Evolutionary conservation across 2,329 filamentous ascomycete species (phyloP), one percentile per base, ranked within the genome.

Genomic region (Fusarium beomiforme): DNA sequence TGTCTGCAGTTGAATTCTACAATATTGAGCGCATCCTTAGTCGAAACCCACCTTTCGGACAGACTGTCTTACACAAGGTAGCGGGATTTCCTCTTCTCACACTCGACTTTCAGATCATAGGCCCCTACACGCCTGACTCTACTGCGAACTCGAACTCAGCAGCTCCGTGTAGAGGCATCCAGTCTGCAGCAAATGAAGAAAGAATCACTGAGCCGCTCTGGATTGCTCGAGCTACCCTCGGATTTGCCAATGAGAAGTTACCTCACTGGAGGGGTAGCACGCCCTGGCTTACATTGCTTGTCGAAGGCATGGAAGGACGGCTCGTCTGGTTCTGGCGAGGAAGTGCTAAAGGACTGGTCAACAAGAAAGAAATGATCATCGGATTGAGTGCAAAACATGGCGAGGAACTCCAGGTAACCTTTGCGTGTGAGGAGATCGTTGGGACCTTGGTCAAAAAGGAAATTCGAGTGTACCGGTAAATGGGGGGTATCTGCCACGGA

Each of bases 361-460:
- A 84, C 8, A 87, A 86, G 0, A 87, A 91, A 31, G 83, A 83
- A 10, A 75, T 85, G 26, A 86, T 91, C 92, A 69, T 87, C 81
- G 23, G 75, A 0, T 87, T 90, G 2, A 81, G 87, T 0, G 78
- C 94, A 23, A 85, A 79, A 2, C 82, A 82, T 8, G 78, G 83
- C 0, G 86, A 88, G 21, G 88, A 91, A 61, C 81, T 85, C 6
- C 87, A 96, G 36, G 85, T 85, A 26, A 93, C 90, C 66, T 89
- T 95, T 51, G 92, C 93, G 79, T 98, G 95, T 71, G 95, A 98
- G 81, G 91, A 94, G 44, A 92, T 98, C 74, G 93, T 90, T 6
- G 89, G 89, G 3, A 90, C 89, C 0, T 78, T 83, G 34, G 78
- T 86, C 41, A 73, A 77, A 21, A 68, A 70, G 51, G 65, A 67